These are phyloP conservation scores for Groenewaldozyma salmanticensis DNA, from an alignment of 805 yeast genomes.

Conservation along the genomic window DNA sequence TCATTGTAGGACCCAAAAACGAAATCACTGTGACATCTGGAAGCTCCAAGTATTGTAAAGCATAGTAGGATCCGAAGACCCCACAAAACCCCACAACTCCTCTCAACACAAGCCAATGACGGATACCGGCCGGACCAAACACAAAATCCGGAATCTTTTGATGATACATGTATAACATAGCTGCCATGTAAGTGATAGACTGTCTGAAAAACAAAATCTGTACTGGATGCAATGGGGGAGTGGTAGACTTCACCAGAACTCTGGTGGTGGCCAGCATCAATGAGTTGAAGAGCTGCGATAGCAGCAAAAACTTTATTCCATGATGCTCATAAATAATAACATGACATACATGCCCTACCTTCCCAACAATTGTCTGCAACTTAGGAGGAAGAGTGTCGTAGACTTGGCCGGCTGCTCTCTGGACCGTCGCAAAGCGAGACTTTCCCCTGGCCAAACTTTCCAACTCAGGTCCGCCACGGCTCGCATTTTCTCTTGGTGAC, in stretches of 20 bases:
- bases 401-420: too few relatives aligned
- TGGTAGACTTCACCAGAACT: slow-evolving; percentile 57
- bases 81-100: slow-evolving; percentile 74
- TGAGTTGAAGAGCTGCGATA: slow-evolving; percentile 66
- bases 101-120: slow-evolving; percentile 46
- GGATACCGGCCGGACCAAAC: slow-evolving; percentile 53
- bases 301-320: slow-evolving; percentile 50
- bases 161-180: slow-evolving; percentile 45
- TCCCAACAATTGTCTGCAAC: too few relatives aligned
- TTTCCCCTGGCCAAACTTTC: too few relatives aligned
- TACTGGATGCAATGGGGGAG: slow-evolving; percentile 62
- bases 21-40: slow-evolving; percentile 78
- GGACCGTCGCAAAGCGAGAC: too few relatives aligned
- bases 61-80: slow-evolving; percentile 67
- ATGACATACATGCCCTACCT: too few relatives aligned
- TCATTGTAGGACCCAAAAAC: slow-evolving; percentile 66
- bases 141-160: slow-evolving; percentile 51
- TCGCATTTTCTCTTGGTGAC: too few relatives aligned
- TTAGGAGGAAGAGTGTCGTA: too few relatives aligned
- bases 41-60: slow-evolving; percentile 61
- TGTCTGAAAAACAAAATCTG: slow-evolving; percentile 73
- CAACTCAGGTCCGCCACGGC: too few relatives aligned
- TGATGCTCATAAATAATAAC: slow-evolving; percentile 20
- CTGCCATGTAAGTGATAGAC: slow-evolving; percentile 56
- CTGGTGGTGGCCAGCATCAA: slow-evolving; percentile 70